phyloP scores from a whole-genome alignment of 129 eudicot species.

The Centella asiatica region DNA sequence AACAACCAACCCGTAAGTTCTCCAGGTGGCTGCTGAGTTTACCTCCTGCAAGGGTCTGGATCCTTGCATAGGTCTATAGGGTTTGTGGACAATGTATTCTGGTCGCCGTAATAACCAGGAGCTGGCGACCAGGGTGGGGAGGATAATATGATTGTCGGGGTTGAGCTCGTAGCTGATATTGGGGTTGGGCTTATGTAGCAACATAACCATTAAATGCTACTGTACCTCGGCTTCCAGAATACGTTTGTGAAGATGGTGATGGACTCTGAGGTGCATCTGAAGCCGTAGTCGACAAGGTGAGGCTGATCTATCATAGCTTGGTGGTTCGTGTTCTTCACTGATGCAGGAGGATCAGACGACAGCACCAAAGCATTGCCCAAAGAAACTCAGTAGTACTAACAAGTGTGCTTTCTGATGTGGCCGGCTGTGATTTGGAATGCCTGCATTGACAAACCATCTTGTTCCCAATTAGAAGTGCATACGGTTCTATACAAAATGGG shows the following conservation, averaged over 20 bases:
- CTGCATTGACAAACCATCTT: conserved; percentile 27
- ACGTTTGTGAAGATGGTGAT: conserved; percentile 18
- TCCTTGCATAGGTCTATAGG: not conserved
- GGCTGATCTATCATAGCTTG: conserved; percentile 69
- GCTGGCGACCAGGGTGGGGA: conserved; percentile 94
- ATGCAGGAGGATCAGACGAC: conserved; percentile 36
- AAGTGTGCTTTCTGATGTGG: conserved; percentile 12
- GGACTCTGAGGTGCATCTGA: conserved; percentile 24
- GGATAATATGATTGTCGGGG: conserved; percentile 25
- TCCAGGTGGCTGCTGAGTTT: conserved; percentile 9
- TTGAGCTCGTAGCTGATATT: conserved; percentile 13
- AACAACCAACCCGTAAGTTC: conserved; percentile 10
- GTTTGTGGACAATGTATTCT: conserved; percentile 22
- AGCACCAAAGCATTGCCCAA: conserved; percentile 53
- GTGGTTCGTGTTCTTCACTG: conserved; percentile 37
- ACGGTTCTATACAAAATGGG: too few relatives aligned
- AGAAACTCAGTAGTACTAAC: not conserved
- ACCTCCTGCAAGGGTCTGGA: conserved; percentile 33
- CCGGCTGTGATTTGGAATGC: conserved; percentile 30
- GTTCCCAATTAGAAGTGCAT: not conserved
- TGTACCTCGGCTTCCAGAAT: conserved; percentile 18
- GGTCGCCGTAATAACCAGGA: conserved; percentile 59
- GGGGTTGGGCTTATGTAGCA: conserved; percentile 69
- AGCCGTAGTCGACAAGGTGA: conserved; percentile 35
- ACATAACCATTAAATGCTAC: conserved; percentile 38